Conservation (phyloP, 1,284 basidiomycete species). For the Austroboletus rostrupii region DNA sequence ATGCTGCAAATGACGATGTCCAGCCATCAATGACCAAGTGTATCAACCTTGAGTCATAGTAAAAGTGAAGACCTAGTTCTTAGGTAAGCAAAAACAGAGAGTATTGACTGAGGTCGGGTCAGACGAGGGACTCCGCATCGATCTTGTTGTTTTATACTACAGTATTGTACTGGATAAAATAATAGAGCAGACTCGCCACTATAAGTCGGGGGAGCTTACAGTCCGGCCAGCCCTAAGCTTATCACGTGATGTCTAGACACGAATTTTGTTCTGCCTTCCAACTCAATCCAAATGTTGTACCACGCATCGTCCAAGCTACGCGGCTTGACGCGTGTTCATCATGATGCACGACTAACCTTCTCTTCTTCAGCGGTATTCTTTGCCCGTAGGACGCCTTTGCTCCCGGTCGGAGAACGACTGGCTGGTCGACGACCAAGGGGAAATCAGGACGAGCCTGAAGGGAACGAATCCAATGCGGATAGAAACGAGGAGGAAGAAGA, state of each 20-base stretch:
- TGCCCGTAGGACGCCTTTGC: conserved; percentile 10
- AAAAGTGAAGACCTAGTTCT: too few species aligned
- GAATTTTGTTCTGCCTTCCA: conserved; percentile 13
- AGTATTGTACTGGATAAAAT: too few species aligned
- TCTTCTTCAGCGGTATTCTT: conserved; percentile 17
- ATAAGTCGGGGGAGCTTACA: too few species aligned
- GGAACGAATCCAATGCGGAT: conserved; percentile 3
- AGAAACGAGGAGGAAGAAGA: conserved; percentile 3
- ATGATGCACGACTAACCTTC: conserved; percentile 15
- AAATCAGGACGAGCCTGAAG: conserved; percentile 7
- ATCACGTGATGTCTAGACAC: conserved; percentile 20
- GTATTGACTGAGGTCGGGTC: too few species aligned
- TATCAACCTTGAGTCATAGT: too few species aligned
- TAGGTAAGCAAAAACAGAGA: too few species aligned
- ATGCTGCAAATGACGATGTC: too few species aligned
- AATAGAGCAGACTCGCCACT: too few species aligned
- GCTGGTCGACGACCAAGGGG: not conserved
- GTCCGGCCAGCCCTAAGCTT: conserved; percentile 23
- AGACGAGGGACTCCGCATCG: too few species aligned
- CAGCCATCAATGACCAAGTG: too few species aligned
- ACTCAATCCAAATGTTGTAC: conserved; percentile 19
- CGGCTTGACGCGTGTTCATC: conserved; percentile 6
- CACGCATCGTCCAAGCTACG: conserved; percentile 11
- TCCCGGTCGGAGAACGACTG: conserved; percentile 4
- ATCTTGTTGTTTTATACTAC: too few species aligned